Percentiles rank a stretch among this genome's conserved stretches.
Evolutionary conservation across 2,329 filamentous ascomycete genomes (phyloP).

Genomic region (Ramularia endophylla): DNA sequence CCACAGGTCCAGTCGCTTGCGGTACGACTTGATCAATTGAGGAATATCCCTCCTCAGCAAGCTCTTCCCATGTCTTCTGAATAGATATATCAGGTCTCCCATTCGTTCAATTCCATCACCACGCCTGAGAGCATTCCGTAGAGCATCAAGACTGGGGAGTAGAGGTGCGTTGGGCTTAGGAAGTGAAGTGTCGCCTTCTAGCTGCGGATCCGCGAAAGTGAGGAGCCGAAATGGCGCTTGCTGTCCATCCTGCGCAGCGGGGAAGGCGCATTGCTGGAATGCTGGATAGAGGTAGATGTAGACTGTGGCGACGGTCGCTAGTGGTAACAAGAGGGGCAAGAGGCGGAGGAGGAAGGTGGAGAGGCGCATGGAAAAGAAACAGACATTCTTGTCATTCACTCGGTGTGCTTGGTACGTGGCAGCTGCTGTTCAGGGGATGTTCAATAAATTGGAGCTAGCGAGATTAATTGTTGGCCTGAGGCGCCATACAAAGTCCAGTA

Average conservation of each 20-base stretch:
- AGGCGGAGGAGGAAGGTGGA: slow-evolving; percentile 41
- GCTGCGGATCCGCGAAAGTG: slow-evolving; percentile 82
- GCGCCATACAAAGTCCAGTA: too few species aligned
- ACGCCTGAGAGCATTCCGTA: slow-evolving; percentile 9
- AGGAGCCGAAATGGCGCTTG: slow-evolving; percentile 77
- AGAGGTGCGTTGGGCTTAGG: slow-evolving; percentile 46
- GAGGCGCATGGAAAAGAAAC: slow-evolving; percentile 42
- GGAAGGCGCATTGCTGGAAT: slow-evolving; percentile 76
- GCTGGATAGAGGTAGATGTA: slow-evolving; percentile 87
- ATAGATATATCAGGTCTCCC: background rate
- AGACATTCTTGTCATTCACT: slow-evolving; percentile 1
- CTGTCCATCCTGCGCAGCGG: slow-evolving; percentile 33
- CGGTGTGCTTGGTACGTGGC: too few species aligned
- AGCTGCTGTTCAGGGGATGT: too few species aligned
- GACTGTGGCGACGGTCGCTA: slow-evolving; percentile 63
- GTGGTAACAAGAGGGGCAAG: slow-evolving; percentile 51
- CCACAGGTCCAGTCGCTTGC: slow-evolving; percentile 80
- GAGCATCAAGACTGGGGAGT: slow-evolving; percentile 34
- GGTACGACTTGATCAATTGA: slow-evolving; percentile 57
- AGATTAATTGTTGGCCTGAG: too few species aligned
- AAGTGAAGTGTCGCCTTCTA: slow-evolving; percentile 86
- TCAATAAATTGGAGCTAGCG: too few species aligned
- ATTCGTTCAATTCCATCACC: slow-evolving; percentile 3
- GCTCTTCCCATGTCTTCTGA: slow-evolving; percentile 16
- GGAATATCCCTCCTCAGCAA: slow-evolving; percentile 55